phyloP scores from a whole-genome alignment of 2,329 filamentous ascomycete species.

The Dactylellina drechsleri region DNA sequence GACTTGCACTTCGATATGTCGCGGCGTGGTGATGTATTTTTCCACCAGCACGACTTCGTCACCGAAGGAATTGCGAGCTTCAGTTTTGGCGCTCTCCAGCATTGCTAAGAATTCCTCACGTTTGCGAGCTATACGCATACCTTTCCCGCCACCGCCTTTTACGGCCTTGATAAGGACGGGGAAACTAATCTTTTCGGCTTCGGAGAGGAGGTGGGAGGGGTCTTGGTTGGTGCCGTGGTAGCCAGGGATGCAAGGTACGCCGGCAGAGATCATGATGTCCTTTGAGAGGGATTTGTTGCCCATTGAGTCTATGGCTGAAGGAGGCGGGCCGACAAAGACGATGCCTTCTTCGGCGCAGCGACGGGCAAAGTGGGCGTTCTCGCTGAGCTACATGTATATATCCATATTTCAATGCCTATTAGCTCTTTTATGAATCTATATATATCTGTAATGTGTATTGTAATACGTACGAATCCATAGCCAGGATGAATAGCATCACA shows the following conservation, averaged over 20 bases:
- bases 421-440: background rate
- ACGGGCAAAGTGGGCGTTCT: slow-evolving; percentile 89
- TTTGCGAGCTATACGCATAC: slow-evolving; percentile 78
- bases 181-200: slow-evolving; percentile 76
- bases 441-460: background rate
- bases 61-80: slow-evolving; percentile 82
- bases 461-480: slow-evolving; percentile 70
- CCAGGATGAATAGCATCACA: slow-evolving; percentile 94
- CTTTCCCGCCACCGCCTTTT: slow-evolving; percentile 83
- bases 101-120: slow-evolving; percentile 76
- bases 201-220: slow-evolving; percentile 69
- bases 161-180: slow-evolving; percentile 83
- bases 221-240: slow-evolving; percentile 91
- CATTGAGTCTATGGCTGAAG: slow-evolving; percentile 74
- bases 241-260: slow-evolving; percentile 93
- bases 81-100: slow-evolving; percentile 76
- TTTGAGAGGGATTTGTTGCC: slow-evolving; percentile 85
- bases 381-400: slow-evolving; percentile 69
- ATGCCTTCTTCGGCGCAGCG: slow-evolving; percentile 89
- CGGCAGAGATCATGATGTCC: slow-evolving; percentile 95
- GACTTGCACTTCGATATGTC: slow-evolving; percentile 90
- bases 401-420: slow-evolving; percentile 17
- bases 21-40: slow-evolving; percentile 79
- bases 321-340: slow-evolving; percentile 90
- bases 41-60: slow-evolving; percentile 87